phyloP scores from a whole-genome alignment of 495 filamentous ascomycete species.

The Amphirosellinia nigrospora region DNA sequence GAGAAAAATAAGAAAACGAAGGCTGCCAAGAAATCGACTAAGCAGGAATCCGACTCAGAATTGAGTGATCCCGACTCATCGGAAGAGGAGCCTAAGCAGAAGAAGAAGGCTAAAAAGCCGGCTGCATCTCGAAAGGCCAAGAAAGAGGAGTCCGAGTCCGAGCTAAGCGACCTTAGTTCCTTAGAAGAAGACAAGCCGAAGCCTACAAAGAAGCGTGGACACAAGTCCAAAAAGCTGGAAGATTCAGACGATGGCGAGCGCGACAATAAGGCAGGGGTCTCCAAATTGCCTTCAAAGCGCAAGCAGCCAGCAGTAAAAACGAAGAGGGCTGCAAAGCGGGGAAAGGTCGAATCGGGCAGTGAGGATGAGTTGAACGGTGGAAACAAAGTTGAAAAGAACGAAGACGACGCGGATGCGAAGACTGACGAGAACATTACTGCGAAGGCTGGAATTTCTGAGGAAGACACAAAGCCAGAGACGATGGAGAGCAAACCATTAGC shows the following conservation, averaged over 20 bases:
- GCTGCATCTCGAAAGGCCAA: constrained; percentile 31
- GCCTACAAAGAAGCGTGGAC: constrained; percentile 34
- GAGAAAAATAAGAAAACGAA: constrained; percentile 35
- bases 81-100: constrained; percentile 33
- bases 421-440: constrained; percentile 19
- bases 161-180: constrained; percentile 37
- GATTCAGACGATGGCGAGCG: constrained; percentile 29
- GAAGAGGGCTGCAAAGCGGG: constrained; percentile 37
- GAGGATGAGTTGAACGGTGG: constrained; percentile 43
- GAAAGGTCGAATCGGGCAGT: constrained; percentile 41
- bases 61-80: constrained; percentile 36
- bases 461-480: constrained; percentile 30
- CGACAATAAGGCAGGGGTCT: constrained; percentile 28
- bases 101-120: constrained; percentile 27
- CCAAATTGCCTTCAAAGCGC: constrained; percentile 34
- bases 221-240: constrained; percentile 33
- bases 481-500: constrained; percentile 34
- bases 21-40: constrained; percentile 27
- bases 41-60: constrained; percentile 35
- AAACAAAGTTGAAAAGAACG: constrained; percentile 38
- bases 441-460: constrained; percentile 32
- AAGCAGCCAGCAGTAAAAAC: constrained; percentile 29
- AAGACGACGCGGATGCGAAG: constrained; percentile 23
- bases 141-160: constrained; percentile 41
- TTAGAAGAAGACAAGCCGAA: constrained; percentile 43